phyloP scores from a whole-genome alignment of 257 asterid species.

The Lycium ferocissimum region DNA sequence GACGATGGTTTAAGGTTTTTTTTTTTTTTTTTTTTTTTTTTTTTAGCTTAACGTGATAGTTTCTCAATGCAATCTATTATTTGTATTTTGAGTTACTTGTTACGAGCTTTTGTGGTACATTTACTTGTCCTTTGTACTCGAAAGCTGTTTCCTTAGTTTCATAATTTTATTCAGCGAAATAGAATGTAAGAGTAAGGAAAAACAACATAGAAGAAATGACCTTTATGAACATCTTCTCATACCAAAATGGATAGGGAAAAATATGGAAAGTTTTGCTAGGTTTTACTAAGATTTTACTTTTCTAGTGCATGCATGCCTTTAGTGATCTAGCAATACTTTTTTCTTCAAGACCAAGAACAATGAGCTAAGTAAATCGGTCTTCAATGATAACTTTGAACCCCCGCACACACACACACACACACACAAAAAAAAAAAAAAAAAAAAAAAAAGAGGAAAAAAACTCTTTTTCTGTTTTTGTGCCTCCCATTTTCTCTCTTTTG shows the following conservation, averaged over 20 bases:
- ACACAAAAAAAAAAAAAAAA: too few species aligned
- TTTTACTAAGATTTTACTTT: not conserved
- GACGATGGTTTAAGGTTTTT: not conserved
- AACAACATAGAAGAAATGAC: not conserved
- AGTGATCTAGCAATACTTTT: not conserved
- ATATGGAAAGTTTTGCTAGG: not conserved
- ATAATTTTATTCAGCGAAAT: not conserved
- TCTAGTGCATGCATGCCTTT: not conserved
- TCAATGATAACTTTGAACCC: not conserved
- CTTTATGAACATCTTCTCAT: not conserved
- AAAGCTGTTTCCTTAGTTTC: not conserved
- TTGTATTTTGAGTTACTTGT: constrained; percentile 6
- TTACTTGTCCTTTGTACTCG: not conserved
- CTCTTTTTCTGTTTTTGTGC: not conserved
- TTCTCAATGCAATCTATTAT: not conserved
- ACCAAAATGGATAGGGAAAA: not conserved
- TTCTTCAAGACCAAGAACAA: not conserved
- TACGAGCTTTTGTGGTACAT: not conserved
- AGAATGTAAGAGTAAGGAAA: not conserved
- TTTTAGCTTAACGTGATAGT: not conserved
- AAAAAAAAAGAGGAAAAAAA: not conserved
- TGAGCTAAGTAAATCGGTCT: not conserved
- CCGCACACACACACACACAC: not conserved
- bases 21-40: not conserved
- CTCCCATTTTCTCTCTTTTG: not conserved